A percentile compares a stretch with the other conserved stretches of the same genome.
Conservation (phyloP, 352 stramenopile genomes). For the Phytophthora foliorum region DNA sequence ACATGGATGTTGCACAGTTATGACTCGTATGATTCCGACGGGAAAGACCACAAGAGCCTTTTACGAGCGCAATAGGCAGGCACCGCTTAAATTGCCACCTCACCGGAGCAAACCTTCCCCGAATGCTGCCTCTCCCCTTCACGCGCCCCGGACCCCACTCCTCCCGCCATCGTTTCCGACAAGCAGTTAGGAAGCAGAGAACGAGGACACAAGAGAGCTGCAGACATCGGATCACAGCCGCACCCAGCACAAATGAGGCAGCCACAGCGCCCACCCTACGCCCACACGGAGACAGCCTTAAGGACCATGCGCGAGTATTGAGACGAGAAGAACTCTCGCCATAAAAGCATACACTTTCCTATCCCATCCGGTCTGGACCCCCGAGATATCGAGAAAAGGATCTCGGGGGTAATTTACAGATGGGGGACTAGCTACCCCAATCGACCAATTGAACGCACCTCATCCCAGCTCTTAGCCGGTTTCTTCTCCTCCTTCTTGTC, state of each 20-base stretch:
- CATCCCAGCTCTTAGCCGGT: slow-evolving; percentile 52
- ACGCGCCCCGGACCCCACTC: slow-evolving; percentile 11
- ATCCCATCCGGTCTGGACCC: slow-evolving; percentile 90
- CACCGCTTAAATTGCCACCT: slow-evolving; percentile 39
- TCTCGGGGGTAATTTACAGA: slow-evolving; percentile 75
- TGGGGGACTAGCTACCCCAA: too few relatives aligned
- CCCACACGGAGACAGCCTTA: slow-evolving; percentile 91
- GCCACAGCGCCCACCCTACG: slow-evolving; percentile 58
- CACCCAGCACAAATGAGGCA: slow-evolving; percentile 29
- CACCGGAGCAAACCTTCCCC: slow-evolving; percentile 41
- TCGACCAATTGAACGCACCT: slow-evolving; percentile 65
- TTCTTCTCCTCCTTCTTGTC: slow-evolving; percentile 51
- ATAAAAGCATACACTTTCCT: slow-evolving; percentile 78
- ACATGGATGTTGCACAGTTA: slow-evolving; percentile 90
- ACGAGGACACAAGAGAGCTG: slow-evolving; percentile 19
- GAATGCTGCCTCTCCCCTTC: slow-evolving; percentile 7
- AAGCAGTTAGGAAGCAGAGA: slow-evolving; percentile 39
- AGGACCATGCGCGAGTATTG: slow-evolving; percentile 88
- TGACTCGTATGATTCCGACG: slow-evolving; percentile 94
- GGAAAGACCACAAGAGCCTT: slow-evolving; percentile 76
- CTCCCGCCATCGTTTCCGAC: slow-evolving; percentile 41
- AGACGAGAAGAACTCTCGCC: slow-evolving; percentile 86
- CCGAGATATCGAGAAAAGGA: slow-evolving; percentile 56
- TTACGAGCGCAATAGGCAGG: slow-evolving; percentile 61
- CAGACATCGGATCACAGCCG: slow-evolving; percentile 39